phyloP scores from a whole-genome alignment of 495 filamentous ascomycete genomes.

The Penicillium alfredii region DNA sequence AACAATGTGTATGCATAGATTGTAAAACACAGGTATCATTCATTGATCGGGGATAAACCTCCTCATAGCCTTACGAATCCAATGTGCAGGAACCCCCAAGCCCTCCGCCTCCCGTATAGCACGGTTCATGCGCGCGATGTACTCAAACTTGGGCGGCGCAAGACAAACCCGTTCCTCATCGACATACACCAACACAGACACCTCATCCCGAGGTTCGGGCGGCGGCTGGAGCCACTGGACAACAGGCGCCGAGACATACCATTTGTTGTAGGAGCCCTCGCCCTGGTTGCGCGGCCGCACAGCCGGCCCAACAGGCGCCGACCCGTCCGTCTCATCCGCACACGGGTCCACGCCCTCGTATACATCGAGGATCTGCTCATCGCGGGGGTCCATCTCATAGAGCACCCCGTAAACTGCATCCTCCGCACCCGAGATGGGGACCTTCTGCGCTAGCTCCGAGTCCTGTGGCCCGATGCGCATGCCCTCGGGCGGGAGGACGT shows the following conservation, averaged over 20 bases:
- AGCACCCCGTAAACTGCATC: slow-evolving; percentile 54
- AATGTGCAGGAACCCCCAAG: slow-evolving; percentile 50
- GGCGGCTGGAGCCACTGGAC: slow-evolving; percentile 26
- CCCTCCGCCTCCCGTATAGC: slow-evolving; percentile 56
- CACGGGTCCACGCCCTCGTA: slow-evolving; percentile 38
- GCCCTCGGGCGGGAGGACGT: slow-evolving; percentile 45
- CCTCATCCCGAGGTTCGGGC: slow-evolving; percentile 10
- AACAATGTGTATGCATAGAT: too few species aligned
- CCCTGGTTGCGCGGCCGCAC: slow-evolving; percentile 42
- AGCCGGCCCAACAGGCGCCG: slow-evolving; percentile 21
- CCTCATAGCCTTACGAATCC: slow-evolving; percentile 53
- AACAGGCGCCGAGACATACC: slow-evolving; percentile 31
- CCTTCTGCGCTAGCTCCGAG: slow-evolving; percentile 8
- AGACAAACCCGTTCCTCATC: slow-evolving; percentile 39
- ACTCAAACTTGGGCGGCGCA: slow-evolving; percentile 51
- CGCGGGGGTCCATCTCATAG: slow-evolving; percentile 44
- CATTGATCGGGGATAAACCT: slow-evolving; percentile 42
- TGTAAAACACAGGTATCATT: too few species aligned
- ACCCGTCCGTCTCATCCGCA: slow-evolving; percentile 8
- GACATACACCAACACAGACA: slow-evolving; percentile 52
- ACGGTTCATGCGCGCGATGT: slow-evolving; percentile 61
- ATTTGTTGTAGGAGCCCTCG: slow-evolving; percentile 33
- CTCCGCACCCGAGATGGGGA: slow-evolving; percentile 17
- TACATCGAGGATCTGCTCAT: slow-evolving; percentile 36
- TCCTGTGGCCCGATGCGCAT: slow-evolving; percentile 24